Conservation (phyloP, 495 filamentous ascomycete species). For the Neurospora tetrasperma region DNA sequence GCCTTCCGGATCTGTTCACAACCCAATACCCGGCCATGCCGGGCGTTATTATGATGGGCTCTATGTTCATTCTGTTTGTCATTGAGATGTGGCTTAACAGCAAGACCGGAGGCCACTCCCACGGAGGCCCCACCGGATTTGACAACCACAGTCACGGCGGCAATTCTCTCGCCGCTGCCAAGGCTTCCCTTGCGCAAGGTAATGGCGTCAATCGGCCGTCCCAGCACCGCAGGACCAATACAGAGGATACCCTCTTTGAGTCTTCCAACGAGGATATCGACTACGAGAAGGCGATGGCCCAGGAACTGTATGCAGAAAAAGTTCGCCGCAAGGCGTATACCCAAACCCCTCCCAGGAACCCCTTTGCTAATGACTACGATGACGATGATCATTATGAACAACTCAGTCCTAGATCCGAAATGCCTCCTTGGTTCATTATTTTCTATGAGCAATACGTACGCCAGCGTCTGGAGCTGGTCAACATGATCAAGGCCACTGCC, state of each 20-base stretch:
- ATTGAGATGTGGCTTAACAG: constrained; percentile 46
- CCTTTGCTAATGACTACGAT: constrained; percentile 18
- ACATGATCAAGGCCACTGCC: constrained; percentile 28
- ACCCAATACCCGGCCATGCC: constrained; percentile 47
- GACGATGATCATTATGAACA: background rate
- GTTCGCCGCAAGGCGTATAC: constrained; percentile 2
- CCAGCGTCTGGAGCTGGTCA: constrained; percentile 40
- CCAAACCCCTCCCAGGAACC: constrained; percentile 4
- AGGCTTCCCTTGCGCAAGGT: background rate
- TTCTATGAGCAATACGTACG: constrained; percentile 46
- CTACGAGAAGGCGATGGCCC: constrained; percentile 33
- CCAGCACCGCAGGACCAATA: constrained; percentile 19
- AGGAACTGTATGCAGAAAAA: constrained; percentile 27
- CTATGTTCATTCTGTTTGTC: constrained; percentile 45
- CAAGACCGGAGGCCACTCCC: constrained; percentile 41
- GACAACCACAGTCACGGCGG: constrained; percentile 15
- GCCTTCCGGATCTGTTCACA: constrained; percentile 47
- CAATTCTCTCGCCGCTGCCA: constrained; percentile 1
- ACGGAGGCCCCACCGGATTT: constrained; percentile 38
- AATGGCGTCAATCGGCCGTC: constrained; percentile 3
- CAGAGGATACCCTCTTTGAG: constrained; percentile 21
- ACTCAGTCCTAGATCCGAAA: constrained; percentile 30
- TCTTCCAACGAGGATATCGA: constrained; percentile 18
- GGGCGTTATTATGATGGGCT: constrained; percentile 48
- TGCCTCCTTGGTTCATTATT: constrained; percentile 45